These are phyloP conservation scores for Arabis hirsuta DNA, from an alignment of 345 rosid species.

Conservation along the genomic window DNA sequence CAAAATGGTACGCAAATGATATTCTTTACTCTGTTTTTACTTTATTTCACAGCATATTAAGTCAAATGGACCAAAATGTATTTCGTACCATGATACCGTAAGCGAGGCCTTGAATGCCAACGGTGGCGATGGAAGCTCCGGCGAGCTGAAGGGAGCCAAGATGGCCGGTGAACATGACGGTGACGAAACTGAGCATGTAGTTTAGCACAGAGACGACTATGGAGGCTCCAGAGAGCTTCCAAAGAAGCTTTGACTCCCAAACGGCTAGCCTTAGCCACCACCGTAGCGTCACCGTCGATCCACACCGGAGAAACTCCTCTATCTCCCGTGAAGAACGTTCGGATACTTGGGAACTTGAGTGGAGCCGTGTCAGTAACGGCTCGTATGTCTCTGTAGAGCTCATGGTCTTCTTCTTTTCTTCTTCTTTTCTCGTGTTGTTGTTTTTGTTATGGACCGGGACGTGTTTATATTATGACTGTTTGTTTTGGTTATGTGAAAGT, in stretches of 20 bases:
- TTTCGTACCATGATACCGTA: conserved; percentile 84
- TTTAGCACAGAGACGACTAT: conserved; percentile 69
- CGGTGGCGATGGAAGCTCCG: conserved; percentile 86
- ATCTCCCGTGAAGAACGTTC: conserved; percentile 61
- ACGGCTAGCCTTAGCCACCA: conserved; percentile 77
- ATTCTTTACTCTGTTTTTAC: conserved; percentile 11
- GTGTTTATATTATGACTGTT: conserved; percentile 14
- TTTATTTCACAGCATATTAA: not conserved
- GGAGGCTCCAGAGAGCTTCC: conserved; percentile 79
- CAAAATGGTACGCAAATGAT: not conserved
- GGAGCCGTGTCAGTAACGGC: conserved; percentile 58
- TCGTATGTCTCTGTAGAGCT: conserved; percentile 45
- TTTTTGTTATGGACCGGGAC: not conserved
- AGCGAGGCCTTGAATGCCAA: conserved; percentile 94
- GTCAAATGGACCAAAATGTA: conserved; percentile 1
- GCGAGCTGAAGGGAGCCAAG: conserved; percentile 80
- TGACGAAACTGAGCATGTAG: conserved; percentile 86
- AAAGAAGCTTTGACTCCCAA: conserved; percentile 86
- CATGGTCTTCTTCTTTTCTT: conserved; percentile 3
- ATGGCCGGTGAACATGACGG: conserved; percentile 78
- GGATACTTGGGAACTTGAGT: conserved; percentile 59
- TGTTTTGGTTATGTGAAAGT: conserved; percentile 19
- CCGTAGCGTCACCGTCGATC: conserved; percentile 44
- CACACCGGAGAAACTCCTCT: conserved; percentile 63
- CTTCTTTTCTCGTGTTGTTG: not conserved